Conservation (phyloP, 306 rosid genomes). For the Cotoneaster glaucophyllus region DNA sequence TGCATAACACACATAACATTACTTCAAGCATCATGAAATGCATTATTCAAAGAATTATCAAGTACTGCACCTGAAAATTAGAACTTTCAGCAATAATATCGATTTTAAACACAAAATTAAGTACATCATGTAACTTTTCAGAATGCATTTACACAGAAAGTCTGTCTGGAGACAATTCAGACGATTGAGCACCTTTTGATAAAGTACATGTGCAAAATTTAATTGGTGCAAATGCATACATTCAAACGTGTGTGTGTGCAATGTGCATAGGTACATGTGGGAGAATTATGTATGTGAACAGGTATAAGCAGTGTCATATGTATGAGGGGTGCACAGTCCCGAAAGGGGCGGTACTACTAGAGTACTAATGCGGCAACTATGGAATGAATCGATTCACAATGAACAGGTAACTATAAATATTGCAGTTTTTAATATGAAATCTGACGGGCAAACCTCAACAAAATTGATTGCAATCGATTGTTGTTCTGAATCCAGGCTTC, state of each 20-base stretch:
- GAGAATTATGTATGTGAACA: neutral
- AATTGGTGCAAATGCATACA: neutral
- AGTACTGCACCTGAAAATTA: neutral
- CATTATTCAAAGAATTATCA: neutral
- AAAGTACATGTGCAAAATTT: neutral
- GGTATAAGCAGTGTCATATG: neutral
- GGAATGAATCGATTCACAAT: neutral
- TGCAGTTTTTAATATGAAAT: neutral
- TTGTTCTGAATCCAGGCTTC: conserved; percentile 87
- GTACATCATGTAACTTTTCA: neutral
- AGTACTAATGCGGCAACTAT: neutral
- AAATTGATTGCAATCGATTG: conserved; percentile 60
- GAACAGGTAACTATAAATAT: neutral
- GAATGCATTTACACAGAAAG: neutral
- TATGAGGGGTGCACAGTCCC: neutral
- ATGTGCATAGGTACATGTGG: neutral
- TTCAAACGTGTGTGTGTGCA: neutral
- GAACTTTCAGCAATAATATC: neutral
- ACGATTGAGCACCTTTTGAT: neutral
- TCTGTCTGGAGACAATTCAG: neutral
- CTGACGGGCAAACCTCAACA: conserved; percentile 52
- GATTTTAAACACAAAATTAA: neutral
- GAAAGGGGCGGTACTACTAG: neutral
- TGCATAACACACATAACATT: conserved; percentile 17
- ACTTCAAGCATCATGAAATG: conserved; percentile 1